Percentiles rank a stretch among this genome's conserved stretches.
These are phyloP conservation scores for Tagetes patula DNA, from an alignment of 129 eudicot genomes.

Conservation along the genomic window DNA sequence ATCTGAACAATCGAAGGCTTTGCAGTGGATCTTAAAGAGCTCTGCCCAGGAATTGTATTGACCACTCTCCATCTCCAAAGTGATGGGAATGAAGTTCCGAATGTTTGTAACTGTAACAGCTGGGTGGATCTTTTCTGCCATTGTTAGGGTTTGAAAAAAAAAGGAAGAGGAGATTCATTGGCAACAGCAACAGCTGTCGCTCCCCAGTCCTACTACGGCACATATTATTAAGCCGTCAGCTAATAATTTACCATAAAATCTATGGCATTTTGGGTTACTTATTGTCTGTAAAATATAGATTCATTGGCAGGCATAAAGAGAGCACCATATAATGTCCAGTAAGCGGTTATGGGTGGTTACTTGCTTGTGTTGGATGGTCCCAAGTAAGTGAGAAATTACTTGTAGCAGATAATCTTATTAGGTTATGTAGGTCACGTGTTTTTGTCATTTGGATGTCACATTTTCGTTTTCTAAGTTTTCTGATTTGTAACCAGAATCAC, in stretches of 20 bases:
- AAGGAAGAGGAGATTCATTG: no score
- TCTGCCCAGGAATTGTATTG: no score
- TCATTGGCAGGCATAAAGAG: constrained; percentile 15
- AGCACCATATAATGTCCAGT: neutral
- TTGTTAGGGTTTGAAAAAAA: no score
- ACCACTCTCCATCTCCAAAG: no score
- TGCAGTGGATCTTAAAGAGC: no score
- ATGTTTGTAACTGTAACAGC: no score
- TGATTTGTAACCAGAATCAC: neutral
- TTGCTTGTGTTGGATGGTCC: constrained; percentile 20
- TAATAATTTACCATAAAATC: neutral
- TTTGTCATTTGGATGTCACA: neutral
- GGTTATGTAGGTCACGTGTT: constrained; percentile 4
- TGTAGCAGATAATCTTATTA: constrained; percentile 12
- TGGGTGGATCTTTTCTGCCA: no score
- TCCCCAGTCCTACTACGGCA: constrained; percentile 56
- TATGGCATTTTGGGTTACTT: constrained; percentile 10
- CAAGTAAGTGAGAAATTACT: neutral
- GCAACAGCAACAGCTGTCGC: constrained; percentile 30
- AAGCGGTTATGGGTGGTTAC: constrained; percentile 5
- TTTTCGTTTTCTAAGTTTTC: neutral
- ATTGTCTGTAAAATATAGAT: constrained; percentile 24
- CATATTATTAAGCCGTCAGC: constrained; percentile 43
- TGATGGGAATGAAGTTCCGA: no score
- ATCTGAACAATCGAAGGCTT: no score